Evolutionary conservation across 352 stramenopile species (phyloP).

Genomic region (Albugo laibachii): DNA sequence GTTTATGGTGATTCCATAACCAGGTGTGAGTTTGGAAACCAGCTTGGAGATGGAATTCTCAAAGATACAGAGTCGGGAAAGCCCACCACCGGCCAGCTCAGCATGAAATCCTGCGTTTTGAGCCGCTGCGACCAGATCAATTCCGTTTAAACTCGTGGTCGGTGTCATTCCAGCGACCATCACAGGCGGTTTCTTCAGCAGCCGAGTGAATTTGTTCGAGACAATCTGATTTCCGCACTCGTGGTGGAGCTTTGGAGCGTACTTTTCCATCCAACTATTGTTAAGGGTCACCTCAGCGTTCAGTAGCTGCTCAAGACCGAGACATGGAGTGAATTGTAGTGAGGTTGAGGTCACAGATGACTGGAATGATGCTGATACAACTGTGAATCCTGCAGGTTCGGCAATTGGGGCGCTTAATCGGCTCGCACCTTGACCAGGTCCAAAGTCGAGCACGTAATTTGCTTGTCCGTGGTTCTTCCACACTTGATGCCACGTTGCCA

Average conservation of each 20-base stretch:
- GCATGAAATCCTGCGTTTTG: slow-evolving; percentile 64
- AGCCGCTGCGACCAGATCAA: slow-evolving; percentile 64
- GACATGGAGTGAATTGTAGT: slow-evolving; percentile 11
- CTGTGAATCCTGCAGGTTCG: slow-evolving; percentile 30
- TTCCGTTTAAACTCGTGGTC: slow-evolving; percentile 55
- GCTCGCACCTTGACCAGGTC: slow-evolving; percentile 29
- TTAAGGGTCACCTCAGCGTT: slow-evolving; percentile 1
- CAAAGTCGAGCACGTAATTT: slow-evolving; percentile 66
- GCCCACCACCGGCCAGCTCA: slow-evolving; percentile 55
- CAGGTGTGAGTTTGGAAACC: slow-evolving; percentile 48
- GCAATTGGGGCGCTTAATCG: slow-evolving; percentile 19
- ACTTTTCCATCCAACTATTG: slow-evolving; percentile 11
- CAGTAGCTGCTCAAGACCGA: slow-evolving; percentile 23
- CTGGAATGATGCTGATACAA: slow-evolving; percentile 13
- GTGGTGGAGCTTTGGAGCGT: slow-evolving; percentile 25
- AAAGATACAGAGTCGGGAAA: slow-evolving; percentile 54
- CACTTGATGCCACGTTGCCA: slow-evolving; percentile 21
- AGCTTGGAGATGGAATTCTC: slow-evolving; percentile 38
- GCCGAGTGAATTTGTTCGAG: slow-evolving; percentile 42
- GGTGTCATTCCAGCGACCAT: slow-evolving; percentile 74
- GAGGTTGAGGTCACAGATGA: neutral
- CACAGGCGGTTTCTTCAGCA: slow-evolving; percentile 57
- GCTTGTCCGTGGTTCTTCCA: slow-evolving; percentile 14
- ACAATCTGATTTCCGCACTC: neutral
- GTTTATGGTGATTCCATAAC: slow-evolving; percentile 60